phyloP scores from a whole-genome alignment of 805 yeast species.

The baker's yeast (Saccharomyces cerevisiae) region DNA sequence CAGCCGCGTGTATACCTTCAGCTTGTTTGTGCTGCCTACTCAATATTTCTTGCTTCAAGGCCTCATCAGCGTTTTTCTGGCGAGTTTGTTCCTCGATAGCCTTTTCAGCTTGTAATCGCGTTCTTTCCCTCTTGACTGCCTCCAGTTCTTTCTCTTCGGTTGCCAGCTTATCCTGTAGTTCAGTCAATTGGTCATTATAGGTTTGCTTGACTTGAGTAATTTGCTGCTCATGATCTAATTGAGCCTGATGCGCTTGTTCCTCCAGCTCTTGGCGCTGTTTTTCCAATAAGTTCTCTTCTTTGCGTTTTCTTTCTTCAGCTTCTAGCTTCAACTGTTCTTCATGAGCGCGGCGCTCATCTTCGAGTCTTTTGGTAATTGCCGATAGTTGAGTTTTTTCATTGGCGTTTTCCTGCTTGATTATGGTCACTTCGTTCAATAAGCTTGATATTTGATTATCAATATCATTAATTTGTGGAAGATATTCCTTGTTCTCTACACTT shows the following conservation, averaged over 20 bases:
- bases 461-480: constrained; percentile 18
- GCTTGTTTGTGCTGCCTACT: constrained; percentile 7
- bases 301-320: constrained; percentile 18
- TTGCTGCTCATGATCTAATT: constrained; percentile 18
- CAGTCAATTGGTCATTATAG: constrained; percentile 13
- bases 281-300: constrained; percentile 18
- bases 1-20: constrained; percentile 9
- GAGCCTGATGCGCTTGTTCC: constrained; percentile 11
- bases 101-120: constrained; percentile 9
- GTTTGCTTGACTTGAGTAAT: constrained; percentile 13
- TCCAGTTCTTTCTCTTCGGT: constrained; percentile 11
- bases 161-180: constrained; percentile 4
- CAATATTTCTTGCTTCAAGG: background rate
- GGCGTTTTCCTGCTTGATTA: constrained; percentile 24
- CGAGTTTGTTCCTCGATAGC: constrained; percentile 10
- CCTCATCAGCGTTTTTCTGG: constrained; percentile 6
- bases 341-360: constrained; percentile 20
- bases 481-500: constrained; percentile 17
- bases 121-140: constrained; percentile 6
- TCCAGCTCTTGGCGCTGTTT: constrained; percentile 22
- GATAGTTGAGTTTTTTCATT: constrained; percentile 22
- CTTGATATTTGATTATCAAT: constrained; percentile 19
- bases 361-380: constrained; percentile 23
- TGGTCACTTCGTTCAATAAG: constrained; percentile 15
- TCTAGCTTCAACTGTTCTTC: constrained; percentile 19